Evolutionary conservation across 2,329 filamentous ascomycete species (phyloP).

Genomic region (Penicillium sp.): DNA sequence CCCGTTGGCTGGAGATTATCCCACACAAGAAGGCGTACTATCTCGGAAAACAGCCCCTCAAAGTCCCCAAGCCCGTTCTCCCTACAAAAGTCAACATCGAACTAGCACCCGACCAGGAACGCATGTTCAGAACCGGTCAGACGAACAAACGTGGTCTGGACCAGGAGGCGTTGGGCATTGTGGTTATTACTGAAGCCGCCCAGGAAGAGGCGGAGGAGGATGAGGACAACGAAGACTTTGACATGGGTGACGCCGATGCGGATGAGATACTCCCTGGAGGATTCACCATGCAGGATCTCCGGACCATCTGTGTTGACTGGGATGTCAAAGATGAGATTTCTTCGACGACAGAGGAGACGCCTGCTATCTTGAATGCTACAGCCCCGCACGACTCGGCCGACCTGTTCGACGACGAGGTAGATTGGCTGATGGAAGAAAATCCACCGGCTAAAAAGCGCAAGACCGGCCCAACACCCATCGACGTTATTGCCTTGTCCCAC

Average conservation of each 20-base stretch:
- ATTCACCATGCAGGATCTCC: constrained; percentile 78
- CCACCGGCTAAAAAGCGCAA: constrained; percentile 72
- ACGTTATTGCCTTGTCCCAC: constrained; percentile 60
- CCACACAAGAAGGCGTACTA: constrained; percentile 80
- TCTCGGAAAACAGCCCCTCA: constrained; percentile 77
- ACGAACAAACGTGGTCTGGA: constrained; percentile 58
- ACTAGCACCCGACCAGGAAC: constrained; percentile 83
- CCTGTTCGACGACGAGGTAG: constrained; percentile 57
- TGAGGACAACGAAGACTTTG: constrained; percentile 57
- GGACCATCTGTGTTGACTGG: constrained; percentile 88
- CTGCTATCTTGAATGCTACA: constrained; percentile 7
- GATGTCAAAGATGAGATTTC: constrained; percentile 62
- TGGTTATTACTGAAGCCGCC: constrained; percentile 52
- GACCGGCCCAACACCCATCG: constrained; percentile 49
- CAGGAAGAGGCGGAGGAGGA: constrained; percentile 51
- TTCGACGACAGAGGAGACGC: constrained; percentile 28
- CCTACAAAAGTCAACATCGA: constrained; percentile 90
- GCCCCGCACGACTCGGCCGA: constrained; percentile 13
- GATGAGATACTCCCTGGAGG: constrained; percentile 72
- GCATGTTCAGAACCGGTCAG: constrained; percentile 77
- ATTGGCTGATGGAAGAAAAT: constrained; percentile 55
- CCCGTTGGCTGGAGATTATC: constrained; percentile 82
- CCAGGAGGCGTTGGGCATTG: constrained; percentile 63
- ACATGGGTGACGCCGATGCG: constrained; percentile 58
- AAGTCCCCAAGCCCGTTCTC: constrained; percentile 79